These are phyloP conservation scores for Aspergillus brunneoviolaceus DNA, from an alignment of 2,329 filamentous ascomycete genomes.

Conservation along the genomic window DNA sequence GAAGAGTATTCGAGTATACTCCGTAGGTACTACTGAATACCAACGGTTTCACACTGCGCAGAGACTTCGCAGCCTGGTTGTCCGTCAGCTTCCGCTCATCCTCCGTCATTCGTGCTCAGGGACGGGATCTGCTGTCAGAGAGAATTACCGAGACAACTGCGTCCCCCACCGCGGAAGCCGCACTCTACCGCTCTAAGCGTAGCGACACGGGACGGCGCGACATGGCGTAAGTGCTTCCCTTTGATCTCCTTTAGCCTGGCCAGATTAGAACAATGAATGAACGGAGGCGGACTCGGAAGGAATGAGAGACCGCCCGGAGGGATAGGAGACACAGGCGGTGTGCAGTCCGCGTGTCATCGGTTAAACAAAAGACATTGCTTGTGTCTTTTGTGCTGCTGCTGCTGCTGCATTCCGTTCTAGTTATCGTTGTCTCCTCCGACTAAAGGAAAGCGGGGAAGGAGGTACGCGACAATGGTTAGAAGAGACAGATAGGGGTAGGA, in stretches of 20 bases:
- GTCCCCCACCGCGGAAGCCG: conserved; percentile 2
- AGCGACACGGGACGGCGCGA: conserved; percentile 18
- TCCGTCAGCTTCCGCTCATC: conserved; percentile 1
- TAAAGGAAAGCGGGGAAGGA: too few species aligned
- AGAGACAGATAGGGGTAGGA: not conserved
- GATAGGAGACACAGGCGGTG: not conserved
- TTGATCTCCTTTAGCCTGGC: not conserved
- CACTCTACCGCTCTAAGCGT: not conserved
- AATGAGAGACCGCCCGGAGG: not conserved
- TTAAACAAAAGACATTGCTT: not conserved
- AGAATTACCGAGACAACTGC: not conserved
- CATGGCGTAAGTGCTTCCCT: not conserved
- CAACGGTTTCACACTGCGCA: not conserved
- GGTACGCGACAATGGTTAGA: too few species aligned
- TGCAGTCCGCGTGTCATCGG: not conserved
- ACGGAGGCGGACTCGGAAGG: not conserved
- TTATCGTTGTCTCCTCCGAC: too few species aligned
- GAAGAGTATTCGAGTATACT: not conserved
- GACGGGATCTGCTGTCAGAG: conserved; percentile 4
- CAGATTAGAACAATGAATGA: not conserved
- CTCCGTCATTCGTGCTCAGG: not conserved
- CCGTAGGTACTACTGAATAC: not conserved
- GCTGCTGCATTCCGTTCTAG: too few species aligned
- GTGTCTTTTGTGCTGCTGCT: not conserved
- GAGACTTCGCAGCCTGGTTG: not conserved